phyloP scores from a whole-genome alignment of 2,329 filamentous ascomycete species.

The Sporothrix pallida region DNA sequence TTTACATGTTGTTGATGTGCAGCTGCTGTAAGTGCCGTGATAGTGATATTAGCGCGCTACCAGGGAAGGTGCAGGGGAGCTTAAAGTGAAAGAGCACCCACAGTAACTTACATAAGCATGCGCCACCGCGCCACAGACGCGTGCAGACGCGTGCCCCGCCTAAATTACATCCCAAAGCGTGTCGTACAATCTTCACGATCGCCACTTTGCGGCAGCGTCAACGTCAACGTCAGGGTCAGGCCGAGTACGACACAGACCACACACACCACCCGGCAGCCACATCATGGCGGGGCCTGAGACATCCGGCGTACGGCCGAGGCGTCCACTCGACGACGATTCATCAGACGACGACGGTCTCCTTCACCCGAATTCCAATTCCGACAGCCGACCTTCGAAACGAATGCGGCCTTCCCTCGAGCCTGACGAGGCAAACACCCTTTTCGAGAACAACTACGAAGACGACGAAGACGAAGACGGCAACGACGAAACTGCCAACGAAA shows the following conservation, averaged over 20 bases:
- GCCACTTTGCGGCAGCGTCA: background rate
- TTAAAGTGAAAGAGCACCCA: background rate
- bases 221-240: background rate
- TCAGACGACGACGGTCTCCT: slow-evolving; percentile 42
- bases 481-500: slow-evolving; percentile 35
- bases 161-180: slow-evolving; percentile 20
- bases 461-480: slow-evolving; percentile 9
- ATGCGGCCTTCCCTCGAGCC: slow-evolving; percentile 42
- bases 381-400: slow-evolving; percentile 47
- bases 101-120: background rate
- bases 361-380: slow-evolving; percentile 37
- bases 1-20: background rate
- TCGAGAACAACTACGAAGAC: slow-evolving; percentile 34
- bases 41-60: background rate
- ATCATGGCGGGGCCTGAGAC: slow-evolving; percentile 48
- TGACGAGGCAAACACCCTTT: slow-evolving; percentile 34
- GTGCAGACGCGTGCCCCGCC: slow-evolving; percentile 33
- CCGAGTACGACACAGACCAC: background rate
- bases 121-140: slow-evolving; percentile 17
- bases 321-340: slow-evolving; percentile 50
- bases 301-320: slow-evolving; percentile 51
- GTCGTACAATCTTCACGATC: slow-evolving; percentile 14
- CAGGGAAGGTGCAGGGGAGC: background rate
- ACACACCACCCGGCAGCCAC: slow-evolving; percentile 47
- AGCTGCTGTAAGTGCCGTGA: background rate